These are phyloP conservation scores for Naganishia liquefaciens DNA, from an alignment of 1,284 basidiomycete species.

Conservation along the genomic window DNA sequence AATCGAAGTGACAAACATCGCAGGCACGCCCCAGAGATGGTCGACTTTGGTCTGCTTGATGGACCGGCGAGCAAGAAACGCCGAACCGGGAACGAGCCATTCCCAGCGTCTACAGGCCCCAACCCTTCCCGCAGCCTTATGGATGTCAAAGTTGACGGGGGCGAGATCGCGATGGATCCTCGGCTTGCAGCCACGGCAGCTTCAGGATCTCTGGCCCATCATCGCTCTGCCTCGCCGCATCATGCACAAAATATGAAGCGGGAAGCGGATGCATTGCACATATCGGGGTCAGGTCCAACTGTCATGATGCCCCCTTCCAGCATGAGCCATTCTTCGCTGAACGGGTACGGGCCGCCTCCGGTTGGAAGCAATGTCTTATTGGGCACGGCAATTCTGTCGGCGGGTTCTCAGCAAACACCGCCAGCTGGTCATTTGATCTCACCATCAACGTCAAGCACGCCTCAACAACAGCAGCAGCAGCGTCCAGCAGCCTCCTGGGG, in stretches of 20 bases:
- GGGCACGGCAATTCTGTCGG: conserved; percentile 8
- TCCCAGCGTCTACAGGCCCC: neutral
- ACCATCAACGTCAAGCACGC: neutral
- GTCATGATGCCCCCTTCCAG: neutral
- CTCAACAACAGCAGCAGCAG: neutral
- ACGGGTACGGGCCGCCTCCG: neutral
- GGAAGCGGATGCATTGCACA: neutral
- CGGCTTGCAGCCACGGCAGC: conserved; percentile 10
- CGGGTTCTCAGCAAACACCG: conserved; percentile 10
- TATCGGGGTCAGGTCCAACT: neutral
- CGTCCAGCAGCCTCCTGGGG: conserved; percentile 19
- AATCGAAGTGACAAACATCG: conserved; percentile 24
- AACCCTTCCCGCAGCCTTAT: conserved; percentile 12
- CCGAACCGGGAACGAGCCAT: conserved; percentile 16
- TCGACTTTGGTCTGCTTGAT: neutral
- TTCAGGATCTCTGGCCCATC: conserved; percentile 6
- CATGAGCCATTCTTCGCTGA: conserved; percentile 5
- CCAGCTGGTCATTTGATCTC: neutral
- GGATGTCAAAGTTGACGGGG: conserved; percentile 24
- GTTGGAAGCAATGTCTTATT: neutral
- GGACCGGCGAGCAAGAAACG: conserved; percentile 15
- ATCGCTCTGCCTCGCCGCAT: conserved; percentile 20
- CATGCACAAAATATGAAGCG: conserved; percentile 3
- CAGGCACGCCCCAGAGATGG: neutral
- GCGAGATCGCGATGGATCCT: conserved; percentile 2